A percentile compares a stretch with the other conserved stretches of the same genome.
phyloP scores from a whole-genome alignment of 2,329 filamentous ascomycete species.

The Penicillium fuscoglaucum region DNA sequence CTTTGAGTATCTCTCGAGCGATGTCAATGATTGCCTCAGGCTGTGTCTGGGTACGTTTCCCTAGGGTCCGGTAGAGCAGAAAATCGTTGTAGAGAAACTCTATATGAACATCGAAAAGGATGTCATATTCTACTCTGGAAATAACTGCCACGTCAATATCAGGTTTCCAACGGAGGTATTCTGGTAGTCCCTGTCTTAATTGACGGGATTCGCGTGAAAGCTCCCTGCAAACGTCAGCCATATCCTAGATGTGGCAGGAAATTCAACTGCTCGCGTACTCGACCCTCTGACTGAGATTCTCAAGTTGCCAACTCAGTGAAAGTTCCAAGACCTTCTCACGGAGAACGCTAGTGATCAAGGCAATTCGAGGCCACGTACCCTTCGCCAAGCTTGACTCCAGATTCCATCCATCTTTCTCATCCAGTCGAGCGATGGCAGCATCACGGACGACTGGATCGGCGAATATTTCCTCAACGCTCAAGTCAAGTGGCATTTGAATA shows the following conservation, averaged over 20 bases:
- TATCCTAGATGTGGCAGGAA: too few relatives aligned
- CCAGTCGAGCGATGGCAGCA: slow-evolving; percentile 12
- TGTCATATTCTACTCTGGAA: slow-evolving; percentile 7
- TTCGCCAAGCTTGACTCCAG: slow-evolving; percentile 8
- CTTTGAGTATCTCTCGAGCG: slow-evolving; percentile 26
- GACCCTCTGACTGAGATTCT: slow-evolving; percentile 19
- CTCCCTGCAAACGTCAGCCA: slow-evolving; percentile 10
- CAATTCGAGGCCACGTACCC: slow-evolving; percentile 11
- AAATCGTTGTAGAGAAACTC: slow-evolving; percentile 30
- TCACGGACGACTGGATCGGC: slow-evolving; percentile 8
- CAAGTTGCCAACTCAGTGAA: slow-evolving; percentile 20
- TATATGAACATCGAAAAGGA: slow-evolving; percentile 20
- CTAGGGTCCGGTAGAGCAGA: slow-evolving; percentile 24
- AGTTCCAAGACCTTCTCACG: slow-evolving; percentile 27
- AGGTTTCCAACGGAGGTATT: slow-evolving; percentile 23
- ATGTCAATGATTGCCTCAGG: slow-evolving; percentile 21
- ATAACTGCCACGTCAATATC: background rate
- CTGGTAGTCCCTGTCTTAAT: slow-evolving; percentile 17
- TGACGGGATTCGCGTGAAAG: slow-evolving; percentile 18
- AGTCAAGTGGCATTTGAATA: slow-evolving; percentile 28
- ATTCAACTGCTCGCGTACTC: slow-evolving; percentile 12
- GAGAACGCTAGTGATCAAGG: slow-evolving; percentile 15
- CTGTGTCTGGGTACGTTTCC: slow-evolving; percentile 21
- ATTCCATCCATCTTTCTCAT: slow-evolving; percentile 14
- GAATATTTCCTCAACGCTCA: slow-evolving; percentile 30